phyloP scores from a whole-genome alignment of 306 rosid species.

The Dalbergia cultrata region DNA sequence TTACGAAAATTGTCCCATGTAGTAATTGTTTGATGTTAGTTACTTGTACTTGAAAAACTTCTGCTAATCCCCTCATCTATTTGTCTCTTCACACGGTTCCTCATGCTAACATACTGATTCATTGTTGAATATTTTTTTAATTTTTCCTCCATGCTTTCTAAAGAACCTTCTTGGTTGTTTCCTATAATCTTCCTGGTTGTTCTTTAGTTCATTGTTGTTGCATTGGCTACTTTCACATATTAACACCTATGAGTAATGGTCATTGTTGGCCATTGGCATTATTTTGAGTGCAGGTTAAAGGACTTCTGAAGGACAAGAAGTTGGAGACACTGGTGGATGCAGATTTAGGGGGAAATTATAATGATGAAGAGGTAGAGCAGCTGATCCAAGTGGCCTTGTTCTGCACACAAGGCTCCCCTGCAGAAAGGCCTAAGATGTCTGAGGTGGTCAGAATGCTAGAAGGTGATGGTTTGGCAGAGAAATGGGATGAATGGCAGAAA shows the following conservation, averaged over 20 bases:
- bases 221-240: not conserved
- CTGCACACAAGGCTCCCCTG: conserved; percentile 66
- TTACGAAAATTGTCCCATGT: not conserved
- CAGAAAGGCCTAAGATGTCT: conserved; percentile 80
- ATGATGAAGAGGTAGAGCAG: conserved; percentile 63
- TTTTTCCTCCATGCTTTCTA: not conserved
- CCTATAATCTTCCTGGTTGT: not conserved
- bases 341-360: conserved; percentile 60
- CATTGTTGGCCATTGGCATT: conserved; percentile 15
- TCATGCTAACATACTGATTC: not conserved
- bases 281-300: conserved; percentile 61
- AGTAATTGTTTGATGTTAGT: not conserved
- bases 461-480: conserved; percentile 76
- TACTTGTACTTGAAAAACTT: not conserved
- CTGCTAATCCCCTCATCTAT: not conserved
- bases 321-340: conserved; percentile 70
- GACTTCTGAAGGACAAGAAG: conserved; percentile 64
- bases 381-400: conserved; percentile 73
- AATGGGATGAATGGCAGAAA: conserved; percentile 80
- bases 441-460: conserved; percentile 82
- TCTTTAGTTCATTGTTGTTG: not conserved
- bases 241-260: not conserved
- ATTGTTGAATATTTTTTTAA: not conserved
- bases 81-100: not conserved
- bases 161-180: not conserved